Conservation (phyloP, 768 basidiomycete genomes). For the Podaxis sp. region DNA sequence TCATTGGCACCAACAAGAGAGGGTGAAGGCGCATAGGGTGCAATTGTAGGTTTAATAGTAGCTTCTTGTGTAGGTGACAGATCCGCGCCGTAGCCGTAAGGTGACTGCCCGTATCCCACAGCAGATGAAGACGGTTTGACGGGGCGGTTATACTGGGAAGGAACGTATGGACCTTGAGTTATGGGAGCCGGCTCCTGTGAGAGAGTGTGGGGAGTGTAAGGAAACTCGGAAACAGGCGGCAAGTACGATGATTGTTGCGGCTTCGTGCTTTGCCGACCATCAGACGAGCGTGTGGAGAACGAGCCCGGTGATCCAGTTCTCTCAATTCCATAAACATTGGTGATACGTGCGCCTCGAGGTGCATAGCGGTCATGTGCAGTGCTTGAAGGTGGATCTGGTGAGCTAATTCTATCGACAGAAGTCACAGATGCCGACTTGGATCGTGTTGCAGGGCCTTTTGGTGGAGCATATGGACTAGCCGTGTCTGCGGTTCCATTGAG, state of each 20-base stretch:
- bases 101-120: background rate
- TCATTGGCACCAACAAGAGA: constrained; percentile 82
- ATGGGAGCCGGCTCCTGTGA: background rate
- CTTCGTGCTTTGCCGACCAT: constrained; percentile 25
- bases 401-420: background rate
- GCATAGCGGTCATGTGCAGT: constrained; percentile 35
- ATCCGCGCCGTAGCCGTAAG: background rate
- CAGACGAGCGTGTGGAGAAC: constrained; percentile 22
- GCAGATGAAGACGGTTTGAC: background rate
- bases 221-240: constrained; percentile 8
- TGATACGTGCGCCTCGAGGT: constrained; percentile 24
- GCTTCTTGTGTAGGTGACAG: constrained; percentile 28
- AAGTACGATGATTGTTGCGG: constrained; percentile 5
- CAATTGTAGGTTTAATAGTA: constrained; percentile 38
- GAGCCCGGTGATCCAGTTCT: constrained; percentile 32
- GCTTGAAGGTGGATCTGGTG: background rate
- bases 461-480: constrained; percentile 3
- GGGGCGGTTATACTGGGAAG: background rate
- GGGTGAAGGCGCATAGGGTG: constrained; percentile 81
- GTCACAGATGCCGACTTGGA: constrained; percentile 1
- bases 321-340: constrained; percentile 26
- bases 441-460: background rate
- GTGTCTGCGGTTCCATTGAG: background rate
- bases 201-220: background rate
- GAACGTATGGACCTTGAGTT: background rate